Evolutionary conservation across 2,329 filamentous ascomycete genomes (phyloP).

Genomic region (Colletotrichum aenigma): DNA sequence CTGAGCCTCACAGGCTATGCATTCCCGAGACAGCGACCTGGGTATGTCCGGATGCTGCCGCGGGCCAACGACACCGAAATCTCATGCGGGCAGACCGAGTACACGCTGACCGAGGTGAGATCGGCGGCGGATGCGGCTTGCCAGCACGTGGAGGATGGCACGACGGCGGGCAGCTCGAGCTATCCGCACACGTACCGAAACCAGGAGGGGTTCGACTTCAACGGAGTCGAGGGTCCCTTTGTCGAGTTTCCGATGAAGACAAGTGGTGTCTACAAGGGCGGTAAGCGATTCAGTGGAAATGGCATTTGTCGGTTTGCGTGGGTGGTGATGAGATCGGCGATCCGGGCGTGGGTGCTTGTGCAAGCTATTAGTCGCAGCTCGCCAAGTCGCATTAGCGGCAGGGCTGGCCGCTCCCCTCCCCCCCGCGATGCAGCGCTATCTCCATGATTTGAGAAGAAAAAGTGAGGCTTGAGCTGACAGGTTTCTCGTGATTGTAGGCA

Average conservation of each 20-base stretch:
- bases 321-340: slow-evolving; percentile 8
- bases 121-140: slow-evolving; percentile 57
- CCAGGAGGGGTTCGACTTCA: slow-evolving; percentile 66
- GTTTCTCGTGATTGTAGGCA: slow-evolving; percentile 40
- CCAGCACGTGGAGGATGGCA: slow-evolving; percentile 47
- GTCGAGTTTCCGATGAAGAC: slow-evolving; percentile 66
- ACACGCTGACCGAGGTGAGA: slow-evolving; percentile 52
- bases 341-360: slow-evolving; percentile 2
- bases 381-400: slow-evolving; percentile 3
- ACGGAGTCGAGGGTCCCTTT: slow-evolving; percentile 58
- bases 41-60: slow-evolving; percentile 27
- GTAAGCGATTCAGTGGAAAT: slow-evolving; percentile 35
- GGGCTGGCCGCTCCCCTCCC: background rate
- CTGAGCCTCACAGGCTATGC: slow-evolving; percentile 9
- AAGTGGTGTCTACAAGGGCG: slow-evolving; percentile 59
- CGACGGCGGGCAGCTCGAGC: slow-evolving; percentile 34
- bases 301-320: background rate
- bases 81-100: slow-evolving; percentile 57
- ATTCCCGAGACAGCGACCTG: slow-evolving; percentile 44
- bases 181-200: slow-evolving; percentile 68
- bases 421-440: background rate
- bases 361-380: background rate
- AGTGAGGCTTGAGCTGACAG: background rate
- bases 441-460: background rate
- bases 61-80: background rate